Conservation (phyloP, 352 stramenopile genomes). For the Phytophthora rubi region DNA sequence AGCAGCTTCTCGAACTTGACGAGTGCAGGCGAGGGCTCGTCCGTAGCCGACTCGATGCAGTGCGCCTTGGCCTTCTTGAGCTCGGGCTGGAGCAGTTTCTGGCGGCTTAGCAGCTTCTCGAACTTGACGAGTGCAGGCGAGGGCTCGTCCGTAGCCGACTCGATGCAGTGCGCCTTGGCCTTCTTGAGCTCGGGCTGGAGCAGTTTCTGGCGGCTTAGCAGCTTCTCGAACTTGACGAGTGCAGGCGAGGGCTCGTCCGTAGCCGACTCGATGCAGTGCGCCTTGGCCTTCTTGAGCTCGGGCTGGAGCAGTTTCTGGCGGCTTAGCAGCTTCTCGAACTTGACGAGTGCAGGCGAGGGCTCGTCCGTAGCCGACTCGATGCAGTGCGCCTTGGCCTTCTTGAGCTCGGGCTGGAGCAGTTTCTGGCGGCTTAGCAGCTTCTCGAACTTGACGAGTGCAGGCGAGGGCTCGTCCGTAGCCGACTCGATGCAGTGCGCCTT, state of each 20-base stretch:
- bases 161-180: constrained; percentile 12
- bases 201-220: constrained; percentile 62
- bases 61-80: too few species aligned
- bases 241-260: constrained; percentile 49
- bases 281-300: too few species aligned
- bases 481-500: not conserved
- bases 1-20: constrained; percentile 80
- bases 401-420: constrained; percentile 63
- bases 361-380: too few species aligned
- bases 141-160: too few species aligned
- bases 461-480: constrained; percentile 44
- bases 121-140: too few species aligned
- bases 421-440: constrained; percentile 69
- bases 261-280: not conserved
- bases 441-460: constrained; percentile 67
- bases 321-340: too few species aligned
- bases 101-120: too few species aligned
- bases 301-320: too few species aligned
- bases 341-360: too few species aligned
- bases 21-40: constrained; percentile 54
- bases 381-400: constrained; percentile 38
- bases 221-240: constrained; percentile 75
- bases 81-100: too few species aligned
- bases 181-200: constrained; percentile 69
- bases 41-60: not conserved